Conservation (phyloP, 176 grass and related monocot species). For the Bromus sterilis region DNA sequence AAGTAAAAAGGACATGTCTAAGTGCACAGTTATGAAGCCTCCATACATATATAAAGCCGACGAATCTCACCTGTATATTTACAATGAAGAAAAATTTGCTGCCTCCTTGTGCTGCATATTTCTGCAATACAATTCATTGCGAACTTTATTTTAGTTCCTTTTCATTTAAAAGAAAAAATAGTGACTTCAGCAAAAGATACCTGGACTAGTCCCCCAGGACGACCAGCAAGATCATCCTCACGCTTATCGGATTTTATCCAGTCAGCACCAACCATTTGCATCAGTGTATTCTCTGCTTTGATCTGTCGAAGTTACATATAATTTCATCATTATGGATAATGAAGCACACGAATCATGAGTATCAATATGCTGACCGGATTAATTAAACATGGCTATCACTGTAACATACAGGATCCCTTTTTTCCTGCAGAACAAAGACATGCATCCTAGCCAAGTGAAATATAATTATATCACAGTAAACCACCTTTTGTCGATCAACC, state of each 20-base stretch:
- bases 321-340: constrained; percentile 5
- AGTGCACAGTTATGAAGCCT: background rate
- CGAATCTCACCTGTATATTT: constrained; percentile 77
- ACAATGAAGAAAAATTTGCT: constrained; percentile 94
- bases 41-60: background rate
- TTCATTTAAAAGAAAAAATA: background rate
- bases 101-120: constrained; percentile 77
- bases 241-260: constrained; percentile 97
- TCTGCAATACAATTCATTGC: constrained; percentile 49
- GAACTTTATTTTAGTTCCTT: background rate
- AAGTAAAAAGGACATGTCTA: background rate
- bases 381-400: background rate
- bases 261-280: constrained; percentile 98
- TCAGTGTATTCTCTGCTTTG: constrained; percentile 82
- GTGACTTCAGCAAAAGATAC: constrained; percentile 35
- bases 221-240: constrained; percentile 87
- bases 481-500: constrained; percentile 73
- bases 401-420: background rate
- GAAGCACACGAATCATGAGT: background rate
- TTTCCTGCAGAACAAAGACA: background rate
- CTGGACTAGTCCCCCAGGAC: constrained; percentile 82
- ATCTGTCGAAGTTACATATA: constrained; percentile 45
- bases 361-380: background rate
- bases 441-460: constrained; percentile 8
- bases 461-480: background rate